These are phyloP conservation scores for Aspergillus funiculosus DNA, from an alignment of 495 filamentous ascomycete genomes.

Conservation along the genomic window DNA sequence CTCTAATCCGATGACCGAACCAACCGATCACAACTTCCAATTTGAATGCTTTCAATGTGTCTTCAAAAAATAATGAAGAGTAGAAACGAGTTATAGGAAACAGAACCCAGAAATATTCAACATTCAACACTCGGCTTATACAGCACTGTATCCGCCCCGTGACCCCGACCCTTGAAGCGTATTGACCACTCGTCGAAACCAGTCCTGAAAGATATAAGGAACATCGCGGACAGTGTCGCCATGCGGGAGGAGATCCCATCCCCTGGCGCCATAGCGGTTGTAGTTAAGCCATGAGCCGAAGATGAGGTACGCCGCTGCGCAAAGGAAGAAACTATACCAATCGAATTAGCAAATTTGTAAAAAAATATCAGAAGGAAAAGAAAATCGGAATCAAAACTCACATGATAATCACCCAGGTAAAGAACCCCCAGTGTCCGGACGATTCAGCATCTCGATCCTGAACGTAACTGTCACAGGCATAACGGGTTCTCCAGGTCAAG, in stretches of 20 bases:
- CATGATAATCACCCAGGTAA: constrained; percentile 97
- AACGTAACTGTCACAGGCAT: constrained; percentile 63
- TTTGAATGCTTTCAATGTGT: neutral
- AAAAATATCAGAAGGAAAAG: neutral
- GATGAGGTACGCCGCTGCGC: constrained; percentile 84
- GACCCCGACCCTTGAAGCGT: constrained; percentile 74
- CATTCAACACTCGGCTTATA: constrained; percentile 47
- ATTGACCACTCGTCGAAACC: constrained; percentile 67
- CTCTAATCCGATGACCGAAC: neutral
- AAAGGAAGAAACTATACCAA: constrained; percentile 66
- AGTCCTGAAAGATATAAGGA: constrained; percentile 89
- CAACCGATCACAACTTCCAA: neutral
- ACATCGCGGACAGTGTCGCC: constrained; percentile 86
- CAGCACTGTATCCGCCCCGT: constrained; percentile 89
- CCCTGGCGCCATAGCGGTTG: constrained; percentile 88
- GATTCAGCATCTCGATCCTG: constrained; percentile 38
- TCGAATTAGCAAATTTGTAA: neutral
- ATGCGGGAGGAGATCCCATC: constrained; percentile 93
- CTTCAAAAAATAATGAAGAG: neutral
- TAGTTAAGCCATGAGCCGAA: constrained; percentile 99
- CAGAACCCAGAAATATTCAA: constrained; percentile 1
- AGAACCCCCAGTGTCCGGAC: constrained; percentile 73
- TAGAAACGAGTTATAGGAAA: constrained; percentile 4
- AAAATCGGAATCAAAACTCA: constrained; percentile 45
- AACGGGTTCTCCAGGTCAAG: constrained; percentile 78